A percentile compares a stretch with the other conserved stretches of the same genome.
phyloP scores from a whole-genome alignment of 495 filamentous ascomycete species.

The Penicillium desertorum region DNA sequence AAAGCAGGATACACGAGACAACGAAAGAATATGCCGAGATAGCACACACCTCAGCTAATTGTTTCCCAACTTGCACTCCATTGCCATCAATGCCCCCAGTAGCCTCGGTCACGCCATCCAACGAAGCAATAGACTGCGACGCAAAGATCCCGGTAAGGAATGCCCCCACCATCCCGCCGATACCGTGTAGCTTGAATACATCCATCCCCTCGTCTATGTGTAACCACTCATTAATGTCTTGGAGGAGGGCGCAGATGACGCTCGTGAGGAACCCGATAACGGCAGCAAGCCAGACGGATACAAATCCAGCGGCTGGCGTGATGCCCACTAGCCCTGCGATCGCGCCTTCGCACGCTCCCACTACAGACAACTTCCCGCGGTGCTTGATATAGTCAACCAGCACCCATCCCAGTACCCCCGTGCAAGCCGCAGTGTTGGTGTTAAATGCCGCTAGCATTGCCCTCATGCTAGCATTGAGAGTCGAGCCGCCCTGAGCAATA shows the following conservation, averaged over 20 bases:
- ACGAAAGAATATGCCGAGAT: constrained; percentile 57
- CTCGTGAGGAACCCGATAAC: constrained; percentile 60
- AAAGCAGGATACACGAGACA: constrained; percentile 54
- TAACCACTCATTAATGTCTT: constrained; percentile 58
- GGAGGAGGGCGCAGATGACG: constrained; percentile 48
- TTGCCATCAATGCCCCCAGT: constrained; percentile 58
- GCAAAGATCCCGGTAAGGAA: constrained; percentile 65
- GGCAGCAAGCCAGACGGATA: constrained; percentile 55
- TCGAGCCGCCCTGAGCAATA: constrained; percentile 49
- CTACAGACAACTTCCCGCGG: constrained; percentile 55
- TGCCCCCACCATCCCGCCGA: constrained; percentile 61
- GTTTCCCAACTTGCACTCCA: constrained; percentile 57
- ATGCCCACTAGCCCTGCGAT: constrained; percentile 66
- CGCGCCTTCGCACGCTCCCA: constrained; percentile 60
- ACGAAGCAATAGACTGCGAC: constrained; percentile 38
- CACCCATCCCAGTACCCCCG: constrained; percentile 59
- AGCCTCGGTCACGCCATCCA: constrained; percentile 50
- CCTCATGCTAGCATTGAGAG: constrained; percentile 56
- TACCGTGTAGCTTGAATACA: constrained; percentile 62
- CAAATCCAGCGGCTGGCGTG: constrained; percentile 62
- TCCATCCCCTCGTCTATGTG: constrained; percentile 62
- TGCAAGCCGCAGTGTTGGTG: constrained; percentile 59
- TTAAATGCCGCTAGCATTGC: constrained; percentile 60
- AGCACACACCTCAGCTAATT: constrained; percentile 59
- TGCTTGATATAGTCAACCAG: constrained; percentile 57